Conservation (phyloP, 2,329 filamentous ascomycete species). For the Clarireedia hainanense region DNA sequence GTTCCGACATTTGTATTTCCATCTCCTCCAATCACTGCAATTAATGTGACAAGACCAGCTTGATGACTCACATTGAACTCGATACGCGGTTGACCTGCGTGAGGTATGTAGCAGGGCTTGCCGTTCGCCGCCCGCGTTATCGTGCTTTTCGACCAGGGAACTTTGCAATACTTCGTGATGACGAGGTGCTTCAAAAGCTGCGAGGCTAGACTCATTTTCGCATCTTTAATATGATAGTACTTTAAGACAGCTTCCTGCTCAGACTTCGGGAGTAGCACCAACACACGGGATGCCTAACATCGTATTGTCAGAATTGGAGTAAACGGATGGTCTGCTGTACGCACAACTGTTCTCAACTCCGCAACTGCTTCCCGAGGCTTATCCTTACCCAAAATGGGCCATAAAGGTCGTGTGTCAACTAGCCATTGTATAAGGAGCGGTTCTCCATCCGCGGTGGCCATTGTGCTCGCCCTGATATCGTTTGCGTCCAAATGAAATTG, state of each 20-base stretch:
- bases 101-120: constrained; percentile 35
- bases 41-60: constrained; percentile 63
- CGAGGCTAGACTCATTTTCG: constrained; percentile 66
- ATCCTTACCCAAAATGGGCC: constrained; percentile 38
- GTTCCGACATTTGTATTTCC: constrained; percentile 51
- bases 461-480: not conserved
- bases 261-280: constrained; percentile 43
- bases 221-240: constrained; percentile 62
- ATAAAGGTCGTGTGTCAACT: constrained; percentile 51
- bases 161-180: constrained; percentile 48
- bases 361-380: constrained; percentile 30
- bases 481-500: no score
- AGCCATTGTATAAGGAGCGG: constrained; percentile 49
- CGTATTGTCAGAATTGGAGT: constrained; percentile 2
- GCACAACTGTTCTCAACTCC: constrained; percentile 25
- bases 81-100: constrained; percentile 20
- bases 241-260: constrained; percentile 51
- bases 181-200: constrained; percentile 66
- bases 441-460: not conserved
- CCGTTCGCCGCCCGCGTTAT: constrained; percentile 45
- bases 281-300: constrained; percentile 43
- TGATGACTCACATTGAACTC: constrained; percentile 76
- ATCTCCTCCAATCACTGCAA: constrained; percentile 36
- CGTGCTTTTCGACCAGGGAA: constrained; percentile 53
- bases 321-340: constrained; percentile 2